Evolutionary conservation across 2,329 filamentous ascomycete genomes (phyloP), one percentile per base, ranked within the genome.

Genomic region (Pseudodiploospora longispora): DNA sequence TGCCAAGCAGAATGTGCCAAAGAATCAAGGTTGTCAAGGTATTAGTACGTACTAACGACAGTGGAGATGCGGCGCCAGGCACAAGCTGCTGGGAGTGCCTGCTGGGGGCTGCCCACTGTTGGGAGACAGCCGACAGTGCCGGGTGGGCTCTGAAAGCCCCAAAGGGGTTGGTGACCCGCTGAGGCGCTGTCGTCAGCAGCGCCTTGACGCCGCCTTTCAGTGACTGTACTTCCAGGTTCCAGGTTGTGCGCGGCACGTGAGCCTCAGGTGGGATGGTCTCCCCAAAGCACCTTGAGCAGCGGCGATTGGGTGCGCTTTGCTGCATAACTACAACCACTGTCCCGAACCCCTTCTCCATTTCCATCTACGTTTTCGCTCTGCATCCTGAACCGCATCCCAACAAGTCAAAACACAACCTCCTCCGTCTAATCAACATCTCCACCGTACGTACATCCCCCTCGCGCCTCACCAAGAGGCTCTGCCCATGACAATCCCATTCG

Each of bases 321-420:
- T 52, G 39, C 39, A 12, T 41, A 41, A 46, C 33, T 46, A 44
- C 48, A 45, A 51, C 52, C 53, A 47, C 52, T 46, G 50, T 44
- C 49, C 53, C 50, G 52, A 55, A 48, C 55, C 59, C 58, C 59
- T 57, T 56, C 56, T 31, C 44, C 55, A 58, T 57, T 62, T 61
- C 59, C 57, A 49, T 52, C 56, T 55, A 55, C 59, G 54, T 19
- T 19, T 19, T 19, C 19, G 19, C 19, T 19, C 19, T 19, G 51
- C 54, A 52, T 50, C 54, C 53, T 54, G 50, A 54, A 54, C 55
- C 53, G 49, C 53, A 43, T 50, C 52, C 51, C 54, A 56, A 56
- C 56, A 55, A 54, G 52, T 47, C 51, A 46, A 46, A 43, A 33
- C 27, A 29, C 36, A 39, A 41, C 43, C 47, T 33, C 34, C 30